phyloP scores from a whole-genome alignment of 805 yeast species.

The Yarrowia osloensis region DNA sequence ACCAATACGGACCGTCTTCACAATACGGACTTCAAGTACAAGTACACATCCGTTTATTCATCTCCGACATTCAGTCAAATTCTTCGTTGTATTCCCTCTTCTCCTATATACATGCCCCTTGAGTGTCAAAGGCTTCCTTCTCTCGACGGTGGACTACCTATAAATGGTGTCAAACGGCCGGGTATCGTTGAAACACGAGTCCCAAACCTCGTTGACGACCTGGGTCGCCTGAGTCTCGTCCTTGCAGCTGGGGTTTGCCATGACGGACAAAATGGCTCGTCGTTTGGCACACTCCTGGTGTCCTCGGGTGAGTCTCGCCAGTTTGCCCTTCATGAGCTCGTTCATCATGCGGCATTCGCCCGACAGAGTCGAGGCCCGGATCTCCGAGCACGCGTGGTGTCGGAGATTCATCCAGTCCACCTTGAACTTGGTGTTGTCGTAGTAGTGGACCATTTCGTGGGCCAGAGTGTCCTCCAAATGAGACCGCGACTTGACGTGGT shows the following conservation, averaged over 20 bases:
- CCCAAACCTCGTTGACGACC: slow-evolving; percentile 86
- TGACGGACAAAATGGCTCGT: slow-evolving; percentile 81
- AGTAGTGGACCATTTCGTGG: slow-evolving; percentile 92
- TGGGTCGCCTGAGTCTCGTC: slow-evolving; percentile 70
- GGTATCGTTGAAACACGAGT: slow-evolving; percentile 90
- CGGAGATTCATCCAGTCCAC: slow-evolving; percentile 81
- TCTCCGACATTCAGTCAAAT: no score
- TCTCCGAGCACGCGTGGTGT: slow-evolving; percentile 97
- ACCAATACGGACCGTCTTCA: no score
- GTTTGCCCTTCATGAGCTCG: slow-evolving; percentile 65
- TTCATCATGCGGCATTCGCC: slow-evolving; percentile 94
- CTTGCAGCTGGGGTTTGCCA: slow-evolving; percentile 82
- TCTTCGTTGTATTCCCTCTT: no score
- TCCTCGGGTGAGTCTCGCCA: slow-evolving; percentile 62
- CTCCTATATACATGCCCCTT: no score
- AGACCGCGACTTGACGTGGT: slow-evolving; percentile 69
- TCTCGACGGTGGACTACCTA: no score
- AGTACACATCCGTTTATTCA: no score
- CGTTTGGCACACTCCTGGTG: slow-evolving; percentile 90
- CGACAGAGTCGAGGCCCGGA: slow-evolving; percentile 86
- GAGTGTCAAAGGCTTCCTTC: no score
- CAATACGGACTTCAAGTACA: no score
- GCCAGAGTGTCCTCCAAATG: slow-evolving; percentile 88
- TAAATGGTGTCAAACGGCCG: slow-evolving; percentile 94
- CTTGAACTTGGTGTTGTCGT: slow-evolving; percentile 83